Base-by-base conservation (phyloP, 73 alveolate genomes). In the Paramecium biaurelia region DNA sequence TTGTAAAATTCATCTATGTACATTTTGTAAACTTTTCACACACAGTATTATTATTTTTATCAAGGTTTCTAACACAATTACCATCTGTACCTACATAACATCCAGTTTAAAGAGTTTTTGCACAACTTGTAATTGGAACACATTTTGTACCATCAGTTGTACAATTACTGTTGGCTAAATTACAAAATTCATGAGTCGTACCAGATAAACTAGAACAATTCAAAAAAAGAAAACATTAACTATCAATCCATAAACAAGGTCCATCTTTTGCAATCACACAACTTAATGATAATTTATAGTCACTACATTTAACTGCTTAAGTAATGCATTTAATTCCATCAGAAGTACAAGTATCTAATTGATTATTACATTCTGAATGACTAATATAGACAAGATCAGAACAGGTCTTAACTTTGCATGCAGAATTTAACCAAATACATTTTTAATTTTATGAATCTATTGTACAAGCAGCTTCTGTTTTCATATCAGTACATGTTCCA, bases 111-210 rank as follows among this genome's bases (percentile, higher is more conserved):
- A 14, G 18, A 1, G 90, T 79, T 20, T 43, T 79, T 11, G 90
- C 70, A 45, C 90, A 79, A 30, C 42, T 26, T 43, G 90, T 79
- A 10, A 43, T 43, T 9, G 90, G 56, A 7, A 79, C 43, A 45
- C 90, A 79, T 41, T 79, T 79, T 14, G 90, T 79, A 42, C 90
- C 90, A 79, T 79, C 90, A 30, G 90, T 41, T 21, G 90, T 79
- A 79, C 90, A 79, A 10, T 43, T 23, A 3, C 8, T 24, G 10
- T 23, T 30, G 2, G 35, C 72, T 20, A 20, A 8, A 20, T 79
- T 24, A 79, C 90, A 79, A 43, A 47, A 23, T 5, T 38, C 23
- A 23, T 79, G 43, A 79, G 70, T 45, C 12, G 21, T 18, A 2
- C 49, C 70, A 24, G 56, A 10, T 30, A 79, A 23, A 45, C 53